These are phyloP conservation scores for Centaurea solstitialis DNA, from an alignment of 129 eudicot species.

Conservation along the genomic window DNA sequence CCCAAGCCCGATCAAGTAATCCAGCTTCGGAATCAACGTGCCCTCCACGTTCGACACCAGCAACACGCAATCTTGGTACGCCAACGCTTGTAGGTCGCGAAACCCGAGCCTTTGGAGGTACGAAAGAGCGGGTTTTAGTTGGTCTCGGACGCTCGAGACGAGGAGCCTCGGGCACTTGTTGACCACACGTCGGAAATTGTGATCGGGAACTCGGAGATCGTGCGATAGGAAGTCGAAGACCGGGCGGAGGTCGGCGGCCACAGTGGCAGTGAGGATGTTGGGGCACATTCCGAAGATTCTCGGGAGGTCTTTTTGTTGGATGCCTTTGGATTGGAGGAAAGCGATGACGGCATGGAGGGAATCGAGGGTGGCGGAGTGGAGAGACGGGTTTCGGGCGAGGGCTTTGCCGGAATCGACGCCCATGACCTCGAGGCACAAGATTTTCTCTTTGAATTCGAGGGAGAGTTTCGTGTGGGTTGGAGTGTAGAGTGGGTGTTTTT, in stretches of 20 bases:
- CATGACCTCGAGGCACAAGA: slow-evolving; percentile 87
- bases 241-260: slow-evolving; percentile 60
- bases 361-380: slow-evolving; percentile 58
- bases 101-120: slow-evolving; percentile 80
- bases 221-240: slow-evolving; percentile 64
- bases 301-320: slow-evolving; percentile 75
- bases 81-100: slow-evolving; percentile 57
- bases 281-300: slow-evolving; percentile 96
- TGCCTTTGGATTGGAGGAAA: slow-evolving; percentile 82
- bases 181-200: slow-evolving; percentile 55
- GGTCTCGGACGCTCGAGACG: slow-evolving; percentile 67
- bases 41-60: slow-evolving; percentile 84
- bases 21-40: slow-evolving; percentile 75
- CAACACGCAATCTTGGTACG: slow-evolving; percentile 73
- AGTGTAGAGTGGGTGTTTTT: slow-evolving; percentile 73
- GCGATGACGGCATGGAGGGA: slow-evolving; percentile 60
- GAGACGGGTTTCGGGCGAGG: slow-evolving; percentile 67
- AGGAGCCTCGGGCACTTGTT: slow-evolving; percentile 91
- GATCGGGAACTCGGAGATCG: slow-evolving; percentile 67
- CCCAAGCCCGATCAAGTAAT: slow-evolving; percentile 65
- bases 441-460: slow-evolving; percentile 84
- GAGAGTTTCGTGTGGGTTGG: slow-evolving; percentile 66
- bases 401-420: slow-evolving; percentile 96
- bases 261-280: slow-evolving; percentile 57
- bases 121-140: slow-evolving; percentile 76